A percentile compares a stretch with the other conserved stretches of the same genome.
phyloP scores from a whole-genome alignment of 2,329 filamentous ascomycete genomes.

The Aspergillus brunneoviolaceus region DNA sequence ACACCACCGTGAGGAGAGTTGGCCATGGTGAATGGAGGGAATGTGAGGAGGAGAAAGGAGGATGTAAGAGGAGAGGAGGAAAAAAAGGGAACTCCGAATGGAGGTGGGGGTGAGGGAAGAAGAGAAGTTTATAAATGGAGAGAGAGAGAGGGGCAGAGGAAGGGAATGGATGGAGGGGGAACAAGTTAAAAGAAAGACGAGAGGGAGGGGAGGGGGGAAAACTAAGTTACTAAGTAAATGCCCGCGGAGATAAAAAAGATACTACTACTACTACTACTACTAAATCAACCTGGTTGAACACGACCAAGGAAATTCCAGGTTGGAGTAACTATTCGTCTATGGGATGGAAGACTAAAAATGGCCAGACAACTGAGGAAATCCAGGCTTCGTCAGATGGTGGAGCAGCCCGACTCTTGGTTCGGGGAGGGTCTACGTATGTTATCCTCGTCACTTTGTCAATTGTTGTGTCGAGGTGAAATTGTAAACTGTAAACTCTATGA shows the following conservation, averaged over 20 bases:
- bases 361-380: not conserved
- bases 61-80: conserved; percentile 7
- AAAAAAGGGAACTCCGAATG: conserved; percentile 1
- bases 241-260: conserved; percentile 10
- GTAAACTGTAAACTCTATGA: too few relatives aligned
- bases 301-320: not conserved
- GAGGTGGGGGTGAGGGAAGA: not conserved
- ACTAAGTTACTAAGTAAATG: conserved; percentile 1
- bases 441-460: not conserved
- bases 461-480: too few relatives aligned
- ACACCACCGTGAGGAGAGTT: conserved; percentile 77
- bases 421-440: conserved; percentile 17
- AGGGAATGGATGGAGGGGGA: conserved; percentile 1
- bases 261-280: not conserved
- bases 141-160: not conserved
- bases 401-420: conserved; percentile 11
- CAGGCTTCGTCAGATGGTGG: conserved; percentile 17
- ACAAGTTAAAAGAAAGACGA: not conserved
- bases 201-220: not conserved
- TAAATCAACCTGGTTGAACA: not conserved
- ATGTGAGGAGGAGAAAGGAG: conserved; percentile 8
- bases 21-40: conserved; percentile 41
- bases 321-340: not conserved
- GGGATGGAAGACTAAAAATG: conserved; percentile 10
- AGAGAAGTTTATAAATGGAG: conserved; percentile 1